Evolutionary conservation across 768 basidiomycete genomes (phyloP), one percentile per base, ranked within the genome.

Genomic region (Butyriboletus loyo): DNA sequence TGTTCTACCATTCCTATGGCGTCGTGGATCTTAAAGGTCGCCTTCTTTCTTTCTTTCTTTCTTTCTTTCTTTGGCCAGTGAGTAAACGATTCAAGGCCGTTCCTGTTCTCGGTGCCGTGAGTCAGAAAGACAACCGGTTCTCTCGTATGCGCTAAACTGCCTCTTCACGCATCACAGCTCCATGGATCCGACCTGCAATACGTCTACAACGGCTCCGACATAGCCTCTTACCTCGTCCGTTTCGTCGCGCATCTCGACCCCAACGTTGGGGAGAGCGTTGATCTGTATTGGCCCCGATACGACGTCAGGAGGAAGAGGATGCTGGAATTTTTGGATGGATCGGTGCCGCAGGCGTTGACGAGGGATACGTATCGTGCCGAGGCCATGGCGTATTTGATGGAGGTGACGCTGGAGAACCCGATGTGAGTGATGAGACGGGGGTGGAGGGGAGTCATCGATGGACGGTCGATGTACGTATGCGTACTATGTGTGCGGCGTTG

Each of bases 231-330:
- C 36, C 52, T 65, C 31, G 49, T 62, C 28, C 63, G 63, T 27
- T 62, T 62, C 31, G 53, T 54, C 6, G 8, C 57, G 21, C 52
- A 65, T 41, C 63, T 65, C 13, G 53, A 62, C 50, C 81, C 81
- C 1, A 83, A 83, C 56, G 46, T 56, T 0, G 69, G 62, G 3
- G 25, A 54, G 3, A 64, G 61, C 4, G 10, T 24, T 0, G 72
- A 70, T 24, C 46, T 73, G 21, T 58, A 61, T 17, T 82, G 79
- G 80, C 79, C 80, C 0, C 66, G 68, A 46, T 81, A 79, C 42
- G 70, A 50, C 24, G 25, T 66, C 7, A 55, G 65, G 0, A 52
- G 39, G 0, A 58, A 66, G 13, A 65, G 68, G 39, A 61, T 77
- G 48, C 60, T 77, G 46, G 77, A 73, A 0, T 75, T 80, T 55